These are phyloP conservation scores for Jatropha curcas DNA, from an alignment of 345 rosid species.

Conservation along the genomic window DNA sequence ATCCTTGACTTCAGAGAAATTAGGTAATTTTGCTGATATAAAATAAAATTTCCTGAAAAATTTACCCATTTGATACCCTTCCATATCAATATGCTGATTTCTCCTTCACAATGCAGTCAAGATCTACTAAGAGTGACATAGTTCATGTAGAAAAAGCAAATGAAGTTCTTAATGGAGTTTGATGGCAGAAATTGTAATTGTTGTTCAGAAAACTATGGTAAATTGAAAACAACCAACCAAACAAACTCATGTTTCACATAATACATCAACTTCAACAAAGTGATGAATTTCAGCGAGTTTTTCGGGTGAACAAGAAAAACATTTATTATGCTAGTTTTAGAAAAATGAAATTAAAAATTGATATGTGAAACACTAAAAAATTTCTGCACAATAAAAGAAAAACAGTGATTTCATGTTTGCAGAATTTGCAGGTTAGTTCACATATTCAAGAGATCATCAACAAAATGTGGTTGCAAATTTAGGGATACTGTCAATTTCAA, in stretches of 20 bases:
- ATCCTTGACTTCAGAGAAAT: neutral
- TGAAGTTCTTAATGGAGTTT: neutral
- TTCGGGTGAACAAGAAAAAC: neutral
- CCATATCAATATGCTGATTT: neutral
- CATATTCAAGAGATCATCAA: conserved; percentile 12
- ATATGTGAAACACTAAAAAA: neutral
- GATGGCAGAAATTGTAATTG: neutral
- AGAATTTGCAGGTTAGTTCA: conserved; percentile 2
- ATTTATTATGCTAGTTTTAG: neutral
- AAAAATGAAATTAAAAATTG: neutral
- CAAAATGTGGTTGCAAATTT: neutral
- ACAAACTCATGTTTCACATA: neutral
- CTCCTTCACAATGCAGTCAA: neutral
- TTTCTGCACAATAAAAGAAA: too few species aligned
- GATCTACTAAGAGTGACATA: neutral
- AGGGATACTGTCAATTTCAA: conserved; percentile 15
- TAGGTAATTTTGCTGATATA: neutral
- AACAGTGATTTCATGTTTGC: neutral
- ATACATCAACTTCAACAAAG: neutral
- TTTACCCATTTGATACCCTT: conserved; percentile 3
- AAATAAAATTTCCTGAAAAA: neutral
- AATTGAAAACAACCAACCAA: neutral
- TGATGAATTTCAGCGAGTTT: neutral
- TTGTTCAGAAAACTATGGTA: neutral
- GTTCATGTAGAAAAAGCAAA: neutral